phyloP scores from a whole-genome alignment of 768 basidiomycete species.

The Boletellus ananas region DNA sequence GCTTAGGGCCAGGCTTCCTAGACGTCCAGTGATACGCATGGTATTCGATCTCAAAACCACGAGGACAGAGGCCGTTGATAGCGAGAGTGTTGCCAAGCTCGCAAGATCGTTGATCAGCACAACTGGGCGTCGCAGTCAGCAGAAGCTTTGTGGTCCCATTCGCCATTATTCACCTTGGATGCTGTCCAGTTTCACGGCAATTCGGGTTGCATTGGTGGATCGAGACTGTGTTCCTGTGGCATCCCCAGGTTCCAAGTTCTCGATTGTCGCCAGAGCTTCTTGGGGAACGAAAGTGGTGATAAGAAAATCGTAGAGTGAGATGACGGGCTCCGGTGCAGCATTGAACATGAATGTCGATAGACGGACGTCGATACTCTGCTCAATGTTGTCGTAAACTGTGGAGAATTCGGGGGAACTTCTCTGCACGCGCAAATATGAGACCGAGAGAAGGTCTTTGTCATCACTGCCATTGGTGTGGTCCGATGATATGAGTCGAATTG shows the following conservation, averaged over 20 bases:
- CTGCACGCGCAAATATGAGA: slow-evolving; percentile 79
- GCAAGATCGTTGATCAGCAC: slow-evolving; percentile 66
- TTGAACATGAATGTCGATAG: slow-evolving; percentile 90
- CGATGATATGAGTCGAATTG: slow-evolving; percentile 67
- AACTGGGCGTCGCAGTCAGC: slow-evolving; percentile 43
- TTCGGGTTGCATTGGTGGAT: slow-evolving; percentile 61
- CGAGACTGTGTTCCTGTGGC: slow-evolving; percentile 1
- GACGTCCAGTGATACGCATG: slow-evolving; percentile 71
- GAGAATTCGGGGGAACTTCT: slow-evolving; percentile 82
- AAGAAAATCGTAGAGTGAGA: slow-evolving; percentile 92
- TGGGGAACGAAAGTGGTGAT: slow-evolving; percentile 90
- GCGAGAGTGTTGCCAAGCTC: slow-evolving; percentile 79
- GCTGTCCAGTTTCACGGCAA: slow-evolving; percentile 79
- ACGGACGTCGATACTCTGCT: slow-evolving; percentile 82
- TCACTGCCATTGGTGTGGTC: slow-evolving; percentile 37
- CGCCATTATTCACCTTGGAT: slow-evolving; percentile 58
- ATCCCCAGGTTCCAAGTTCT: slow-evolving; percentile 8
- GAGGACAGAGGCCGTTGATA: slow-evolving; percentile 87
- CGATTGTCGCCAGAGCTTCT: slow-evolving; percentile 7
- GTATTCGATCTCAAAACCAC: slow-evolving; percentile 69
- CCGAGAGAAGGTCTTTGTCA: slow-evolving; percentile 66
- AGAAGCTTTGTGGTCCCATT: not conserved
- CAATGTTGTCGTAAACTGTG: slow-evolving; percentile 74
- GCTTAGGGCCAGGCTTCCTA: slow-evolving; percentile 78
- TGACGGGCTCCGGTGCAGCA: slow-evolving; percentile 84